Percentiles rank a stretch among this genome's conserved stretches.
phyloP scores from a whole-genome alignment of 2,329 filamentous ascomycete genomes.

The Dactylellina cionopaga region DNA sequence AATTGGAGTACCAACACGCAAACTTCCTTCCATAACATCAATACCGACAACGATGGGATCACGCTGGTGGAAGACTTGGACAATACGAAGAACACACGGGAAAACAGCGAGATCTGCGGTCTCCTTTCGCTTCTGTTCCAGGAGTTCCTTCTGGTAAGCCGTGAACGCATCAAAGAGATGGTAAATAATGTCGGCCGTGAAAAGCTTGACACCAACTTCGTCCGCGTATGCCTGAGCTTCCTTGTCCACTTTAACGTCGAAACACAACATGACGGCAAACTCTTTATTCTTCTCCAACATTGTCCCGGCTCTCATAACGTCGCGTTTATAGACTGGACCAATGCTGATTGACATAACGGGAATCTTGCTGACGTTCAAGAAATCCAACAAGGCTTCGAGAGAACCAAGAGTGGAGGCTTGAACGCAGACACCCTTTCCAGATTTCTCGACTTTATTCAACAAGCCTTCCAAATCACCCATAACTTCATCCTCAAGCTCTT shows the following conservation, averaged over 20 bases:
- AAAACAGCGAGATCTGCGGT: conserved; percentile 95
- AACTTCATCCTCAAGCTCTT: conserved; percentile 95
- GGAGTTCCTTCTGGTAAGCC: conserved; percentile 86
- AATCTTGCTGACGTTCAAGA: conserved; percentile 95
- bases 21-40: conserved; percentile 89
- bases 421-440: conserved; percentile 92
- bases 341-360: conserved; percentile 97
- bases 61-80: conserved; percentile 99
- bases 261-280: conserved; percentile 95
- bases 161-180: conserved; percentile 97
- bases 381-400: conserved; percentile 93
- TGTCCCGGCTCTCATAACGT: conserved; percentile 90
- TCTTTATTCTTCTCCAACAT: conserved; percentile 52
- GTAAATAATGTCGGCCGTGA: conserved; percentile 98
- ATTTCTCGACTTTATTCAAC: conserved; percentile 89
- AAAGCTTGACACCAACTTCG: conserved; percentile 94
- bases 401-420: conserved; percentile 98
- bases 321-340: conserved; percentile 95
- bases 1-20: conserved; percentile 88
- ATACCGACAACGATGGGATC: conserved; percentile 93
- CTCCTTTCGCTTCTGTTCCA: conserved; percentile 94
- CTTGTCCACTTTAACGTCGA: conserved; percentile 99
- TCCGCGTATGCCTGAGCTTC: conserved; percentile 91
- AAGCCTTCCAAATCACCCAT: conserved; percentile 92
- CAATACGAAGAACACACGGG: conserved; percentile 87